Evolutionary conservation across 2,329 filamentous ascomycete species (phyloP), one percentile per base, ranked within the genome.

Genomic region (Cladophialophora immunda): DNA sequence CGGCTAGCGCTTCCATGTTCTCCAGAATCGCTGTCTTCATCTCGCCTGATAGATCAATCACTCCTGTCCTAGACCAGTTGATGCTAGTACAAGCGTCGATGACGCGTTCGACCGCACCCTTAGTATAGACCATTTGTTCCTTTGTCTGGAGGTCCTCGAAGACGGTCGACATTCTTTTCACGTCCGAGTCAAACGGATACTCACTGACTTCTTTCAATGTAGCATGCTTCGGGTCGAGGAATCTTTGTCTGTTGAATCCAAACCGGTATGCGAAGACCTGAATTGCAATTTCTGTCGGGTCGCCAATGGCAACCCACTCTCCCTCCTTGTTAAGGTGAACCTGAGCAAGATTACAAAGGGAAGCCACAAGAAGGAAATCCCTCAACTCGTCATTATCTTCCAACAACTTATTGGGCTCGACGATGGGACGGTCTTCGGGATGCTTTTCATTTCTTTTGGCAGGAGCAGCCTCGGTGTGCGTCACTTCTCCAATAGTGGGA

Each of bases 151-250:
- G 70, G 67, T 76, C 74, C 11, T 76, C 72, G 75, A 90, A 90
- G 61, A 92, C 87, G 41, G 91, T 89, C 0, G 89, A 90, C 90
- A 92, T 92, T 73, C 89, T 90, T 81, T 92, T 93, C 69, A 92
- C 85, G 65, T 87, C 87, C 0, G 89, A 92, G 74, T 92, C 90
- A 69, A 92, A 93, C 0, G 89, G 90, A 66, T 90, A 91, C 72
- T 92, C 90, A 1, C 87, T 86, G 27, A 89, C 78, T 70, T 90
- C 82, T 22, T 79, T 80, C 87, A 87, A 90, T 30, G 80, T 73
- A 0, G 85, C 79, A 3, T 78, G 78, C 1, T 85, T 80, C 2
- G 83, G 85, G 13, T 81, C 79, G 0, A 83, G 84, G 70, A 86
- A 83, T 8, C 80, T 79, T 17, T 83, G 79, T 8, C 86, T 83